Evolutionary conservation across 2,329 filamentous ascomycete species (phyloP).

Genomic region (Paecilomyces variotii): DNA sequence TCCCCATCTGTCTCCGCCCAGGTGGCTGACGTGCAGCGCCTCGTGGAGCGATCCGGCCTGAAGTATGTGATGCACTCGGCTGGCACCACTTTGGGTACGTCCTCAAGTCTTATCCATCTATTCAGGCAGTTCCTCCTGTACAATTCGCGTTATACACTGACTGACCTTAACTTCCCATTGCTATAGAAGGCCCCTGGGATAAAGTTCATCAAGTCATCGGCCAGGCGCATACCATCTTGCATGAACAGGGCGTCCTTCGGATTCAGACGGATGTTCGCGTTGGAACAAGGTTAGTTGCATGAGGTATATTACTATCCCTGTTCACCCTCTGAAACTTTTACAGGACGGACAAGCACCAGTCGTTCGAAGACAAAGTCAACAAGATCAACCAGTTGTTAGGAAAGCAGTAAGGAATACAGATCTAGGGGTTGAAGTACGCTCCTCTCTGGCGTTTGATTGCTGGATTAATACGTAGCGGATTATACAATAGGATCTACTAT

Average conservation of each 20-base stretch:
- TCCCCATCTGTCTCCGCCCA: constrained; percentile 69
- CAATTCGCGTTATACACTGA: background rate
- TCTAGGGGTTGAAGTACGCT: background rate
- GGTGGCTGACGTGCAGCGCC: constrained; percentile 78
- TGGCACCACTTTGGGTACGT: constrained; percentile 81
- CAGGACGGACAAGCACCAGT: constrained; percentile 79
- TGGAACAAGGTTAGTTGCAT: constrained; percentile 55
- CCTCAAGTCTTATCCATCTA: background rate
- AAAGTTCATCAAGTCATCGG: constrained; percentile 77
- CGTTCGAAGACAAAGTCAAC: constrained; percentile 69
- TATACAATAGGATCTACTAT: background rate
- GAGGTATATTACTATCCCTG: background rate
- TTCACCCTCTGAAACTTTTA: constrained; percentile 5
- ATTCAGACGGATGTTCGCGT: constrained; percentile 86
- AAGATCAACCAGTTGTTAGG: constrained; percentile 49
- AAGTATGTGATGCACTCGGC: constrained; percentile 87
- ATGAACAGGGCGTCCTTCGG: constrained; percentile 66
- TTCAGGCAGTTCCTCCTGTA: background rate
- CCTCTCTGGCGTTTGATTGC: background rate
- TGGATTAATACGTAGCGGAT: background rate
- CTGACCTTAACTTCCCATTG: constrained; percentile 3
- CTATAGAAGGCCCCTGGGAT: constrained; percentile 80
- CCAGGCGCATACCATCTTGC: constrained; percentile 73
- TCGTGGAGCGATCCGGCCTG: constrained; percentile 73
- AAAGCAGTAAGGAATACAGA: constrained; percentile 8